Percentiles rank a stretch among this genome's conserved stretches.
These are phyloP conservation scores for Aspergillus sp. DNA, from an alignment of 2,329 filamentous ascomycete genomes.

Conservation along the genomic window DNA sequence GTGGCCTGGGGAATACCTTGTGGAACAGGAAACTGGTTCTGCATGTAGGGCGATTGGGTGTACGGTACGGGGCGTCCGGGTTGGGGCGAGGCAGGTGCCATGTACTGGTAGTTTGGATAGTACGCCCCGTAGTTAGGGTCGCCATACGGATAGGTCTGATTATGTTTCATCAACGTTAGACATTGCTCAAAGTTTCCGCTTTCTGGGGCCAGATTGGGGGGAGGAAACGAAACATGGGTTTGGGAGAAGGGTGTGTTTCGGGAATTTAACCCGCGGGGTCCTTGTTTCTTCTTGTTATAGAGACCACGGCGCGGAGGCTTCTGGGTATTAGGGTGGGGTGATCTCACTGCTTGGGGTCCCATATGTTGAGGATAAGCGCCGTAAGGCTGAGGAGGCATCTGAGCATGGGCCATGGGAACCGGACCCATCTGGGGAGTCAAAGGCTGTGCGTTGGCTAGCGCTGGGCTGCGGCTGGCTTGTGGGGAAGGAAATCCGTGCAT, in stretches of 20 bases:
- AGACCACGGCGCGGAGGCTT: constrained; percentile 32
- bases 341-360: constrained; percentile 61
- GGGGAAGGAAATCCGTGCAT: constrained; percentile 58
- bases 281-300: constrained; percentile 35
- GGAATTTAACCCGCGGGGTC: constrained; percentile 25
- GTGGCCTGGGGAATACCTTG: constrained; percentile 57
- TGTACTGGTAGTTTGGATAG: constrained; percentile 48
- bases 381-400: constrained; percentile 61
- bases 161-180: constrained; percentile 62
- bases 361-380: constrained; percentile 59
- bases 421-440: constrained; percentile 70
- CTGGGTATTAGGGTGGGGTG: constrained; percentile 35
- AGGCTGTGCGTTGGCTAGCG: constrained; percentile 64
- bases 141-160: constrained; percentile 63
- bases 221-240: constrained; percentile 26
- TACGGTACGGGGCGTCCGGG: constrained; percentile 49
- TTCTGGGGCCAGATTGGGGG: constrained; percentile 66
- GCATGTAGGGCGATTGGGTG: constrained; percentile 51
- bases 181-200: constrained; percentile 69
- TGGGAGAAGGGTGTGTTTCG: constrained; percentile 17
- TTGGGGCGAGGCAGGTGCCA: constrained; percentile 47
- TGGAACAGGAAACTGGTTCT: constrained; percentile 49
- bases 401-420: constrained; percentile 65
- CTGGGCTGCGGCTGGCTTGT: constrained; percentile 65
- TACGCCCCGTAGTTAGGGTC: constrained; percentile 31